Base-by-base conservation (phyloP, 805 yeast genomes). In the Lipomyces spencermartinsiae region DNA sequence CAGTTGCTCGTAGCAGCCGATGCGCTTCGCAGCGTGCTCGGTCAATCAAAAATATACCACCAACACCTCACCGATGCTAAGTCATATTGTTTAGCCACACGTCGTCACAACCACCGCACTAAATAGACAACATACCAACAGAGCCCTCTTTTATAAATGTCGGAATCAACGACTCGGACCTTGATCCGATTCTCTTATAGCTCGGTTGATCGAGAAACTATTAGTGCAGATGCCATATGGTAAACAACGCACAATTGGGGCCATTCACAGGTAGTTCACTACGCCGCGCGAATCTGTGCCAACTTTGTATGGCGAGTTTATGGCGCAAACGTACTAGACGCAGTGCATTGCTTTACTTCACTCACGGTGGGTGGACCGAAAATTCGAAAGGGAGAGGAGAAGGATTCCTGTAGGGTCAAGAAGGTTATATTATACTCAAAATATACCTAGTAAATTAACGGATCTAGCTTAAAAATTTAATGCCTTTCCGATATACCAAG, bases 221-320 rank as follows among this genome's bases (percentile, higher is more conserved):
- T 25, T 25, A 3, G 2, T 25, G 29, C 29, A 25, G 29, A 25
- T 25, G 29, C 29, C 29, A 25, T 25, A 3, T 25, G 29, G 29
- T 25, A 25, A 25, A 25, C 29, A 25, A 25, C 29, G 29, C 29
- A 25, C 56, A 8, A 49, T 14, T 10, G 31, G 14, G 31, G 22
- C 14, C 14, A 53, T 54, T 43, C 57, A 53, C n/a, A n/a, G n/a
- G n/a, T n/a, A n/a, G n/a, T n/a, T 22, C 4, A 22, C 25, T 1
- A 22, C 57, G 39, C 39, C 55, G 59, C 16, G 61, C 56, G 39
- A 59, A n/a, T 35, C 55, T 10, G 64, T 59, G 22, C 59, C 64
- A 6, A 53, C 54, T 14, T 59, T 55, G 16, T 55, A 59, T 6
- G 12, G 49, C 4, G n/a, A 39, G 12, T 39, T 39, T 39, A 12